These are phyloP conservation scores for Teunomyces kruisii DNA, from an alignment of 805 yeast species.

Conservation along the genomic window DNA sequence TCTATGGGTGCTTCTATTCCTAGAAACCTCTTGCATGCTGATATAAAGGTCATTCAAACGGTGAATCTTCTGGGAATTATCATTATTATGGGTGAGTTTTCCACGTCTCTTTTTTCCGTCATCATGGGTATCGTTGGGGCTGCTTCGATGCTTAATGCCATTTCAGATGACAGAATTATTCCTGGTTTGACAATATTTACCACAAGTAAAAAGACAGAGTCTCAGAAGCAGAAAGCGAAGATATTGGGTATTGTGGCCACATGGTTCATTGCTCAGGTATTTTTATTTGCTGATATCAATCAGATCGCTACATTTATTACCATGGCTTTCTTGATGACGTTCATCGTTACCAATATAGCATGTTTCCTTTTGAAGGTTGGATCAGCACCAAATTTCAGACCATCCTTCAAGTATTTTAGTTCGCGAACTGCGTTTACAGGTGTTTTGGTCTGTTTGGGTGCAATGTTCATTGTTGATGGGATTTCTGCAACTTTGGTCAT, in stretches of 20 bases:
- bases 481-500: slow-evolving; percentile 78
- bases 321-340: slow-evolving; percentile 96
- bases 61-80: slow-evolving; percentile 67
- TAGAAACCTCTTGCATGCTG: slow-evolving; percentile 69
- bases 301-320: slow-evolving; percentile 93
- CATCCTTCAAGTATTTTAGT: slow-evolving; percentile 86
- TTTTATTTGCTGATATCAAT: slow-evolving; percentile 86
- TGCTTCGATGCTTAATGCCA: slow-evolving; percentile 86
- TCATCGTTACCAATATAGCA: slow-evolving; percentile 89
- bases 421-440: slow-evolving; percentile 81
- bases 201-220: slow-evolving; percentile 38
- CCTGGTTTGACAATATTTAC: slow-evolving; percentile 69
- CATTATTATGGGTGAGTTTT: slow-evolving; percentile 83
- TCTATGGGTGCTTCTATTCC: slow-evolving; percentile 82
- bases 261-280: slow-evolving; percentile 80
- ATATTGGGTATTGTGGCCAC: slow-evolving; percentile 67
- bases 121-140: slow-evolving; percentile 97
- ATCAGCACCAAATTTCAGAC: slow-evolving; percentile 97
- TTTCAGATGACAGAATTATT: slow-evolving; percentile 82
- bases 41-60: slow-evolving; percentile 83
- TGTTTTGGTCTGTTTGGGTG: slow-evolving; percentile 62
- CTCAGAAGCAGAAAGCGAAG: slow-evolving; percentile 53
- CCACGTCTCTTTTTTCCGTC: slow-evolving; percentile 89
- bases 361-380: slow-evolving; percentile 86
- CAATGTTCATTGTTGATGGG: slow-evolving; percentile 96